A percentile compares a stretch with the other conserved stretches of the same genome.
phyloP scores from a whole-genome alignment of 2,329 filamentous ascomycete species.

The Apiospora aurea region DNA sequence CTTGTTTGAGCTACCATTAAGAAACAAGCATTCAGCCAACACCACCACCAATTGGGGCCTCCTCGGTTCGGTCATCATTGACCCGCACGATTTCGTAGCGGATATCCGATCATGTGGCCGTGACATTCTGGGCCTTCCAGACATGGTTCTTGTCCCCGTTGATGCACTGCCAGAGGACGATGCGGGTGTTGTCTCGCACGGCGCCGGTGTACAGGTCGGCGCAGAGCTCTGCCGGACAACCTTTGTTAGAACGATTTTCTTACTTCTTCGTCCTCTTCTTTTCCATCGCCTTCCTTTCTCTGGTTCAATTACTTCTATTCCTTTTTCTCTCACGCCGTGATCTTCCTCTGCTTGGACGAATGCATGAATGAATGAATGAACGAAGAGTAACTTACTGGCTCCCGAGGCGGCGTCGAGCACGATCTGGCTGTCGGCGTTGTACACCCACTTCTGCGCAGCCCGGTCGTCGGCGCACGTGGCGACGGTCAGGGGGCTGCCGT shows the following conservation, averaged over 20 bases:
- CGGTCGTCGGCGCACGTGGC: conserved; percentile 43
- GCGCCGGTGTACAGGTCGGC: conserved; percentile 26
- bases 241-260: too few species aligned
- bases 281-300: neutral
- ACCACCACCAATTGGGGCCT: neutral
- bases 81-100: neutral
- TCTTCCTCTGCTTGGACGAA: too few species aligned
- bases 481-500: conserved; percentile 45
- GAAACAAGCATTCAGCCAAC: neutral
- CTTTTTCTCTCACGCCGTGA: neutral
- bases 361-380: too few species aligned
- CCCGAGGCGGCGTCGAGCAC: conserved; percentile 43
- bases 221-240: conserved; percentile 26
- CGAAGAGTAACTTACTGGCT: conserved; percentile 40
- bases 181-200: conserved; percentile 26
- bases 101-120: neutral
- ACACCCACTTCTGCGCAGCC: conserved; percentile 46
- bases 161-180: conserved; percentile 29
- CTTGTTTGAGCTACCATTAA: neutral
- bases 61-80: neutral
- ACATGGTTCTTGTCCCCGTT: conserved; percentile 28
- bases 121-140: conserved; percentile 23
- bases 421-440: conserved; percentile 49
- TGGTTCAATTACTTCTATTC: too few species aligned
- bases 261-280: neutral